Percentiles rank a stretch among this genome's conserved stretches.
Conservation (phyloP, 2,329 filamentous ascomycete species). For the Aspergillus ochraceoroseus region DNA sequence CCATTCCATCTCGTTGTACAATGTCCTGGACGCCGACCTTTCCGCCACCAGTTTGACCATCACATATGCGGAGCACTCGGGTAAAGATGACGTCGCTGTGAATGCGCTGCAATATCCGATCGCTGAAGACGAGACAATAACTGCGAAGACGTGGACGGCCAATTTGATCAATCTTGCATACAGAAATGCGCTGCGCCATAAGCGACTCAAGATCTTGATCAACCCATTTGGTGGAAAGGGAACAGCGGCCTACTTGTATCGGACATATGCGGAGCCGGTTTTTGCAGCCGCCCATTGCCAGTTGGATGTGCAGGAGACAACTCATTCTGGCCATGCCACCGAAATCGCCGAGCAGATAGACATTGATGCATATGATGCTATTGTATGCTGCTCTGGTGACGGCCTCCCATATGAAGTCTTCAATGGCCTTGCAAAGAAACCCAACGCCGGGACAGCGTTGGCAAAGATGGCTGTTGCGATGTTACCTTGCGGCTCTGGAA, state of each 20-base stretch:
- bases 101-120: conserved; percentile 59
- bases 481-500: conserved; percentile 88
- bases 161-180: conserved; percentile 67
- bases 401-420: conserved; percentile 90
- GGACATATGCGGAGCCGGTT: conserved; percentile 70
- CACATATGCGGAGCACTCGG: conserved; percentile 61
- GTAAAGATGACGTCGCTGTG: conserved; percentile 57
- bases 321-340: conserved; percentile 68
- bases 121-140: conserved; percentile 47
- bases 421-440: conserved; percentile 76
- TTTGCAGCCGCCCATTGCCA: conserved; percentile 75
- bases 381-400: conserved; percentile 87
- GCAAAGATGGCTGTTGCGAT: conserved; percentile 74
- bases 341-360: conserved; percentile 72
- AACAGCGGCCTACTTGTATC: conserved; percentile 66
- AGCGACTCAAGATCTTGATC: conserved; percentile 79
- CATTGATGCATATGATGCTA: conserved; percentile 73
- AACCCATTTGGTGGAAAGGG: conserved; percentile 90
- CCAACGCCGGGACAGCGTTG: conserved; percentile 70
- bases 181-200: conserved; percentile 60
- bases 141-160: conserved; percentile 58
- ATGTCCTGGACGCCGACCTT: conserved; percentile 75
- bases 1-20: conserved; percentile 67
- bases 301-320: conserved; percentile 68
- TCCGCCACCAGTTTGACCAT: conserved; percentile 60